phyloP scores from a whole-genome alignment of 2,329 filamentous ascomycete genomes.

The Alternaria atra region DNA sequence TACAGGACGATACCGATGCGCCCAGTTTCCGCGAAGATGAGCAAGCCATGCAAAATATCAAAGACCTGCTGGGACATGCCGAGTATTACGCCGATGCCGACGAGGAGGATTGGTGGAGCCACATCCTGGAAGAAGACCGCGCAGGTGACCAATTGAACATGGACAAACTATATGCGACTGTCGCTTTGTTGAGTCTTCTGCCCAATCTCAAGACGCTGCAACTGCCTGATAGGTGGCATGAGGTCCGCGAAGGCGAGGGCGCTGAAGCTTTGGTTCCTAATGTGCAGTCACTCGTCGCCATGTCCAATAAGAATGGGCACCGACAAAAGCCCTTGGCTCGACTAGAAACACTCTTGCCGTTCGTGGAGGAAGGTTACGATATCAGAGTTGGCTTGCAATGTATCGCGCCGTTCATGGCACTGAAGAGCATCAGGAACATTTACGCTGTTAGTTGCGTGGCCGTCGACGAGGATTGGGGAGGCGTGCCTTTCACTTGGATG shows the following conservation, averaged over 20 bases:
- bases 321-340: constrained; percentile 28
- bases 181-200: constrained; percentile 38
- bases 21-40: constrained; percentile 32
- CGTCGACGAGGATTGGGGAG: constrained; percentile 43
- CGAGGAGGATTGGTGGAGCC: constrained; percentile 38
- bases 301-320: constrained; percentile 25
- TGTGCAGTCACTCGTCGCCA: constrained; percentile 25
- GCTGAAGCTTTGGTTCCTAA: constrained; percentile 28
- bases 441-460: constrained; percentile 45
- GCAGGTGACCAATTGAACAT: constrained; percentile 15
- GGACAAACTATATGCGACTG: constrained; percentile 32
- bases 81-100: constrained; percentile 28
- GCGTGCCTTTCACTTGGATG: constrained; percentile 41
- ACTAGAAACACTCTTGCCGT: constrained; percentile 42
- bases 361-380: constrained; percentile 42
- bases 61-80: constrained; percentile 23
- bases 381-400: constrained; percentile 38
- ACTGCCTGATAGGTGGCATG: constrained; percentile 40
- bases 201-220: constrained; percentile 44
- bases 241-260: constrained; percentile 28
- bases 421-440: constrained; percentile 38
- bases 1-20: background rate
- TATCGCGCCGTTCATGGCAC: constrained; percentile 39
- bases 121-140: constrained; percentile 36
- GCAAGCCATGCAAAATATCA: constrained; percentile 31